Percentiles rank a stretch among this genome's conserved stretches.
These are phyloP conservation scores for Colletotrichum spinosum DNA, from an alignment of 2,329 filamentous ascomycete genomes.

Conservation along the genomic window DNA sequence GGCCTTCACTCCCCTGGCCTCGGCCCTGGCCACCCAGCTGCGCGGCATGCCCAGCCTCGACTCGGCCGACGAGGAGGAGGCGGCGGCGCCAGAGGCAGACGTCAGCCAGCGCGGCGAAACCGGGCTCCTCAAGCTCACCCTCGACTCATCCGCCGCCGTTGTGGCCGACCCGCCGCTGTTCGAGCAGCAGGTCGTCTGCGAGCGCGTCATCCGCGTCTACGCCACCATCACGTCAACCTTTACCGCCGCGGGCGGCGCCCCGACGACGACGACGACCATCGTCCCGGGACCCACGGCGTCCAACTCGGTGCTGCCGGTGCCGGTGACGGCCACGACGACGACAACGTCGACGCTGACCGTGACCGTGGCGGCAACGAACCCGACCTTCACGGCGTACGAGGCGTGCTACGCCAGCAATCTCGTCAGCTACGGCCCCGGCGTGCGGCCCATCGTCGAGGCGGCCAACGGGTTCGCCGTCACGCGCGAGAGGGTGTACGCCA, in stretches of 20 bases:
- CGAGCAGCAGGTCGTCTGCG: conserved; percentile 25
- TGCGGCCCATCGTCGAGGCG: conserved; percentile 25
- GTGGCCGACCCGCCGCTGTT: conserved; percentile 1
- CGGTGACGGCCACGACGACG: conserved; percentile 16
- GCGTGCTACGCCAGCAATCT: conserved; percentile 29
- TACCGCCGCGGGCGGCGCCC: conserved; percentile 8
- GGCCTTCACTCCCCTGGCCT: conserved; percentile 18
- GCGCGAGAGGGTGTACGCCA: conserved; percentile 1
- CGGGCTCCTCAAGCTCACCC: background rate
- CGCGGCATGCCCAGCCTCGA: no score
- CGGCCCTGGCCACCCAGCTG: background rate
- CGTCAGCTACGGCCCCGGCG: conserved; percentile 4
- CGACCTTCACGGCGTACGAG: conserved; percentile 26
- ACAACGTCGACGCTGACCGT: conserved; percentile 14
- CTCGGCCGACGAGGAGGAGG: background rate
- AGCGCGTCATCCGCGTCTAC: conserved; percentile 25
- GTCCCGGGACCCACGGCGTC: conserved; percentile 4
- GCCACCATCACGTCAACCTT: conserved; percentile 13
- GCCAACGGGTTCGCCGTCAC: background rate
- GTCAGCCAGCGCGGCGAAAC: background rate
- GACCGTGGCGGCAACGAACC: conserved; percentile 9
- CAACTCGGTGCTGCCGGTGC: background rate
- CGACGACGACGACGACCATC: conserved; percentile 15
- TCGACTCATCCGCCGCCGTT: background rate
- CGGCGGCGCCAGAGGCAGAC: background rate